Base-by-base conservation (phyloP, 768 basidiomycete genomes). In the Boletus sp. region DNA sequence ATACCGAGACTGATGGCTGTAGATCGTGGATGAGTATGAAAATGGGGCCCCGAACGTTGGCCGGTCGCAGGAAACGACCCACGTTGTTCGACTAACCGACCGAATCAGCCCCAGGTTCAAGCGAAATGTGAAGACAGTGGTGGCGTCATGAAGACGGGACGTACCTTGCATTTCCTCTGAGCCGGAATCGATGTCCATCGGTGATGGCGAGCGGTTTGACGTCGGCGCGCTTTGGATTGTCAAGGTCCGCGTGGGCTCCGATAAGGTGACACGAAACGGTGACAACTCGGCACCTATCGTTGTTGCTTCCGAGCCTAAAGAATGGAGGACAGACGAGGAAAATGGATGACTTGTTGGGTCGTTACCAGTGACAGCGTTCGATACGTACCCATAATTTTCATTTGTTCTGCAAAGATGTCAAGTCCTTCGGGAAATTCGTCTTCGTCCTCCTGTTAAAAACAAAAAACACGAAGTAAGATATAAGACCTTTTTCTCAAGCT, bases 201-300 rank as follows among this genome's bases (percentile, higher is more conserved):
- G 59, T 21, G 66, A 66, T 34, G 58, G 55, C 5, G 61, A 56
- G 10, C 57, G 61, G 25, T 47, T 30, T 27, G 45, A 38, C 21
- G n/a, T 13, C 15, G 53, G 48, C 37, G 60, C 41, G 34, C 27
- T 51, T 56, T 58, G 50, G 50, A 46, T 33, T 40, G 43, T 2
- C 21, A 68, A 54, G 44, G 56, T 58, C 61, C 61, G 66, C 66
- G 61, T 41, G n/a, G 1, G 40, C 53, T 65, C 65, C 60, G 63
- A 63, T 52, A 54, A 7, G 35, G 29, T 56, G 58, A 49, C 51
- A 54, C 14, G 41, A 40, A 55, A 32, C 7, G 27, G 54, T 47
- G 54, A 53, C 53, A 51, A 52, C 47, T 57, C 65, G 65, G 64
- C 2, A 32, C 37, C 54, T 47, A 41, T 57, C 51, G 34, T 27